Conservation (phyloP, 495 filamentous ascomycete species). For the Rhizodiscina lignyota region DNA sequence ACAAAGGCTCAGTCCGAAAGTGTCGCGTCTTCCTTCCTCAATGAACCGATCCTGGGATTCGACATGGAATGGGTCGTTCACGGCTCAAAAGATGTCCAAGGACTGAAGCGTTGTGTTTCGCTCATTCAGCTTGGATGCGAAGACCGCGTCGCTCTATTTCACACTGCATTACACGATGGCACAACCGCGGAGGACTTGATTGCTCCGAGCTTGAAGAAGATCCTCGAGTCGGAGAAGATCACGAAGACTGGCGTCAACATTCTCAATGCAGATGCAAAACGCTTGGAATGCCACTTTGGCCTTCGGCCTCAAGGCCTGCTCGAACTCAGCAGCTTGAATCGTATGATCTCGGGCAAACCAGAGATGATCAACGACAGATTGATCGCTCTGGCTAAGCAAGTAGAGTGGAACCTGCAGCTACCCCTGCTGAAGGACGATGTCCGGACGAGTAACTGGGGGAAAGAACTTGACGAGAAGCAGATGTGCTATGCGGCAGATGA, state of each 20-base stretch:
- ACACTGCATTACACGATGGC: slow-evolving; percentile 38
- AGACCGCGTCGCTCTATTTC: slow-evolving; percentile 66
- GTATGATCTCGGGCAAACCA: slow-evolving; percentile 37
- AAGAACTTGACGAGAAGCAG: slow-evolving; percentile 42
- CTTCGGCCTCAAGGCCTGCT: slow-evolving; percentile 50
- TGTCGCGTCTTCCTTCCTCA: no score
- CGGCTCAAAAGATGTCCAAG: slow-evolving; percentile 28
- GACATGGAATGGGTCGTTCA: slow-evolving; percentile 60
- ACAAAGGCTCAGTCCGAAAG: no score
- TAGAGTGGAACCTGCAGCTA: slow-evolving; percentile 54
- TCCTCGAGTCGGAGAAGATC: slow-evolving; percentile 54
- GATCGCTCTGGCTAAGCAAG: slow-evolving; percentile 49
- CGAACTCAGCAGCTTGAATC: slow-evolving; percentile 69
- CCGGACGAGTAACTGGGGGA: slow-evolving; percentile 56
- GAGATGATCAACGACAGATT: slow-evolving; percentile 44
- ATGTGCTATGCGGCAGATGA: slow-evolving; percentile 70
- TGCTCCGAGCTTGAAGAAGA: slow-evolving; percentile 44
- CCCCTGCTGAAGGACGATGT: slow-evolving; percentile 63
- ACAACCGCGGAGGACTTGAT: slow-evolving; percentile 35
- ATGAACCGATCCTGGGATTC: slow-evolving; percentile 22
- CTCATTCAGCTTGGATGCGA: slow-evolving; percentile 68
- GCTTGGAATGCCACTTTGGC: slow-evolving; percentile 46
- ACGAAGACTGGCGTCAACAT: slow-evolving; percentile 56
- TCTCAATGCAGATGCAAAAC: slow-evolving; percentile 55
- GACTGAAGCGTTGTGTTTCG: slow-evolving; percentile 37